Percentiles rank a stretch among this genome's conserved stretches.
Conservation (phyloP, 2,329 filamentous ascomycete species). For the Claviceps arundinis region DNA sequence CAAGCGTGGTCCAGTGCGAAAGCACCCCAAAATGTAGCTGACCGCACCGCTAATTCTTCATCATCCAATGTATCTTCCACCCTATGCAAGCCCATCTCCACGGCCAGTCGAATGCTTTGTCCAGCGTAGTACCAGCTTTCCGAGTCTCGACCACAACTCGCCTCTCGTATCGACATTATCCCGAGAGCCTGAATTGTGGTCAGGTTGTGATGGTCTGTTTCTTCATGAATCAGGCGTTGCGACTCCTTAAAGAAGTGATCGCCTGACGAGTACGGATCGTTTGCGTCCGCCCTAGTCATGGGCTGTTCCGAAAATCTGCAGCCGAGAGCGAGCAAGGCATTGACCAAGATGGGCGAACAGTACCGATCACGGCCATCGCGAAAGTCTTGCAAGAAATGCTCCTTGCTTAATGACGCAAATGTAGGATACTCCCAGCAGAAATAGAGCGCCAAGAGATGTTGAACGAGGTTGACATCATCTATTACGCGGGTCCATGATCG, state of each 20-base stretch:
- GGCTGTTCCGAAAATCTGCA: constrained; percentile 56
- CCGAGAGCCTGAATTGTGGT: constrained; percentile 64
- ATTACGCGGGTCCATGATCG: constrained; percentile 50
- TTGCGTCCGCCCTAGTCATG: constrained; percentile 47
- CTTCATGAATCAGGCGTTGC: constrained; percentile 43
- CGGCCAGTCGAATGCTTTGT: constrained; percentile 56
- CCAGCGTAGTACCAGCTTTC: constrained; percentile 62
- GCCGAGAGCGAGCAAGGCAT: constrained; percentile 50
- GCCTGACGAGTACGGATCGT: constrained; percentile 51
- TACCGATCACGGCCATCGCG: constrained; percentile 45
- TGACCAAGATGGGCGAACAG: constrained; percentile 55
- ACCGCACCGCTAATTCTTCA: constrained; percentile 43
- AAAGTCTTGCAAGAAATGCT: constrained; percentile 57
- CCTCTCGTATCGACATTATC: constrained; percentile 64
- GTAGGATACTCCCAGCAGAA: constrained; percentile 69
- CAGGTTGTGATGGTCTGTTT: constrained; percentile 45
- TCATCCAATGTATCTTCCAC: constrained; percentile 33
- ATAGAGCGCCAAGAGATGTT: constrained; percentile 52
- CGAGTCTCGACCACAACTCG: constrained; percentile 58
- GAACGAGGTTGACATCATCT: constrained; percentile 41
- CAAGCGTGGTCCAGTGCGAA: constrained; percentile 52
- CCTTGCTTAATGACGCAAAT: constrained; percentile 58
- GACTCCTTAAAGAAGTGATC: constrained; percentile 65
- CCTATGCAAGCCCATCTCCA: constrained; percentile 58
- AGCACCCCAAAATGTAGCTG: constrained; percentile 49